Evolutionary conservation across 495 filamentous ascomycete species (phyloP).

Genomic region (Podospora didyma): DNA sequence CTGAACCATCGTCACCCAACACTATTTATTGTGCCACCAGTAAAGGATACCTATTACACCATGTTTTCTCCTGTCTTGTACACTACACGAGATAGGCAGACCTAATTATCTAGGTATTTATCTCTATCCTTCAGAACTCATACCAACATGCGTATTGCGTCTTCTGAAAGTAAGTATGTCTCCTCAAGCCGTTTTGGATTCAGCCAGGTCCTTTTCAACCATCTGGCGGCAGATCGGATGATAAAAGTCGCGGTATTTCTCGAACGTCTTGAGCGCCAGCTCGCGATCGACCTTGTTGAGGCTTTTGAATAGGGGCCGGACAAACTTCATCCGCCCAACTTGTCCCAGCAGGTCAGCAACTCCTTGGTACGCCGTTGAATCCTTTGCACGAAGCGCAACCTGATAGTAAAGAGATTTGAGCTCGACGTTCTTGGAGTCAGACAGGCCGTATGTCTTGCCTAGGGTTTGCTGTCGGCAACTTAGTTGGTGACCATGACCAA

Average conservation of each 20-base stretch:
- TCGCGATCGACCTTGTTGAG: conserved; percentile 68
- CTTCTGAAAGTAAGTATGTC: neutral
- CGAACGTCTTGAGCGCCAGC: conserved; percentile 76
- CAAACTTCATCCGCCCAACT: conserved; percentile 96
- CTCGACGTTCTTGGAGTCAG: conserved; percentile 74
- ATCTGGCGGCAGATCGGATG: conserved; percentile 86
- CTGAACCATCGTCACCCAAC: too few relatives aligned
- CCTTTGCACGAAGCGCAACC: conserved; percentile 71
- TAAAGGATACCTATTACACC: too few relatives aligned
- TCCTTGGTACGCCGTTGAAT: conserved; percentile 59
- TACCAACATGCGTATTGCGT: too few relatives aligned
- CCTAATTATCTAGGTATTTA: too few relatives aligned
- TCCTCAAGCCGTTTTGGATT: neutral
- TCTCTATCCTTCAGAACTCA: too few relatives aligned
- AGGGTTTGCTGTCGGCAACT: conserved; percentile 47
- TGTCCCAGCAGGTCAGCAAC: conserved; percentile 70
- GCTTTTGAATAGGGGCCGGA: conserved; percentile 73
- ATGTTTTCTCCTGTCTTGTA: too few relatives aligned
- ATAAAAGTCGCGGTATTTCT: conserved; percentile 86
- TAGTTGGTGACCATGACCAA: conserved; percentile 2
- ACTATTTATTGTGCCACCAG: too few relatives aligned
- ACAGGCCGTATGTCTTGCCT: conserved; percentile 66
- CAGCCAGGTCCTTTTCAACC: conserved; percentile 74
- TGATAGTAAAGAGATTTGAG: conserved; percentile 72
- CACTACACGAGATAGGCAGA: too few relatives aligned